A percentile compares a stretch with the other conserved stretches of the same genome.
Conservation (phyloP, 129 eudicot genomes). For the Flaveria bidentis region DNA sequence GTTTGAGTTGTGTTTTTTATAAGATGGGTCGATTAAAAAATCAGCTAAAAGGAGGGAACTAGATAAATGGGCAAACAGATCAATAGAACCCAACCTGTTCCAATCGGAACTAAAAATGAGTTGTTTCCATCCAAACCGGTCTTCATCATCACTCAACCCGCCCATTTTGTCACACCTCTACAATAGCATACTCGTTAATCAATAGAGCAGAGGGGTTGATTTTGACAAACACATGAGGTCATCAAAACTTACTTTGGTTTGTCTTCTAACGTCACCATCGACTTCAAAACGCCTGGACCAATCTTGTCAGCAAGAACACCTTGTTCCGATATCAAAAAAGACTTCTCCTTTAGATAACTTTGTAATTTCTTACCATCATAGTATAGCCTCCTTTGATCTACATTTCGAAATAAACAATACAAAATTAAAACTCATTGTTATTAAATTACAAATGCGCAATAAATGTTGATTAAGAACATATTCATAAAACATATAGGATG, state of each 20-base stretch:
- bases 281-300: constrained; percentile 77
- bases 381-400: constrained; percentile 73
- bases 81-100: constrained; percentile 1
- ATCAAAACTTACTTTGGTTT: constrained; percentile 52
- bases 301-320: constrained; percentile 92
- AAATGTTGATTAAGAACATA: background rate
- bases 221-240: background rate
- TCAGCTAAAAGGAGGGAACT: background rate
- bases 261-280: constrained; percentile 72
- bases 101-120: background rate
- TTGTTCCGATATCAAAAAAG: constrained; percentile 70
- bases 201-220: background rate
- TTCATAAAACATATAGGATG: constrained; percentile 20
- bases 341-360: constrained; percentile 73
- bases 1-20: background rate
- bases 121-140: background rate
- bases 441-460: background rate
- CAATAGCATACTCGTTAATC: background rate
- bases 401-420: constrained; percentile 13
- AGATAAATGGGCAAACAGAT: background rate
- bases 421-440: background rate
- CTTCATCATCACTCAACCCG: background rate
- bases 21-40: background rate
- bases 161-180: constrained; percentile 1
- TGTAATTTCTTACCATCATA: constrained; percentile 70